Percentiles rank a stretch among this genome's conserved stretches.
These are phyloP conservation scores for Diaporthe helianthi DNA, from an alignment of 2,329 filamentous ascomycete species.

Conservation along the genomic window DNA sequence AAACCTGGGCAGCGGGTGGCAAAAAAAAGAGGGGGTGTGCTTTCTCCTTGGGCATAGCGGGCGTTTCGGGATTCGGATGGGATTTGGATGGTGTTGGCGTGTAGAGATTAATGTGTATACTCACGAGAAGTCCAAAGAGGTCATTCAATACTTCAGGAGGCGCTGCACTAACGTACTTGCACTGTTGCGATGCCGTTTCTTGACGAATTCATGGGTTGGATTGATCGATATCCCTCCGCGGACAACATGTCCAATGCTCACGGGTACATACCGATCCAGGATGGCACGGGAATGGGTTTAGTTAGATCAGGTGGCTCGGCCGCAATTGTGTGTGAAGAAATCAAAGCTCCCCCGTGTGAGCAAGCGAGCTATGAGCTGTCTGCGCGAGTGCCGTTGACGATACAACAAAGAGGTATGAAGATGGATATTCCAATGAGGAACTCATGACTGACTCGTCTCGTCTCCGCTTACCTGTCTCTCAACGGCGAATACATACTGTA, in stretches of 20 bases:
- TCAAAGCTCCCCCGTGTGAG: not conserved
- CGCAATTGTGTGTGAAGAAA: not conserved
- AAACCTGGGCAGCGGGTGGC: no score
- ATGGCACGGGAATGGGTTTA: not conserved
- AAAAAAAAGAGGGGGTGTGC: not conserved
- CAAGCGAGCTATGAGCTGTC: not conserved
- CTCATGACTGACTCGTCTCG: not conserved
- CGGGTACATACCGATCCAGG: not conserved
- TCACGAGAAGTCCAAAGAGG: not conserved
- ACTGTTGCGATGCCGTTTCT: not conserved
- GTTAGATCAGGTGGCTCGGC: not conserved
- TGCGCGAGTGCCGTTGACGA: not conserved
- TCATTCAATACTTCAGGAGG: not conserved
- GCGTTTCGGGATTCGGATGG: not conserved
- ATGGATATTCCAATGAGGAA: not conserved
- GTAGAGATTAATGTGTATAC: not conserved
- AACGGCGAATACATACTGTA: no score
- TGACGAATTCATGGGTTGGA: not conserved
- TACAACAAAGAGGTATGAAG: not conserved
- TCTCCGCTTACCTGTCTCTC: no score
- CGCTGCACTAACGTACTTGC: not conserved
- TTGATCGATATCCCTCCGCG: no score
- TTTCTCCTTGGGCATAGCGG: conserved; percentile 18
- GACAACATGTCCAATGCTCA: not conserved
- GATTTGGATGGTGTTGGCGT: not conserved